These are phyloP conservation scores for Umbilicus rupestris DNA, from an alignment of 164 flowering plant species.

Conservation along the genomic window DNA sequence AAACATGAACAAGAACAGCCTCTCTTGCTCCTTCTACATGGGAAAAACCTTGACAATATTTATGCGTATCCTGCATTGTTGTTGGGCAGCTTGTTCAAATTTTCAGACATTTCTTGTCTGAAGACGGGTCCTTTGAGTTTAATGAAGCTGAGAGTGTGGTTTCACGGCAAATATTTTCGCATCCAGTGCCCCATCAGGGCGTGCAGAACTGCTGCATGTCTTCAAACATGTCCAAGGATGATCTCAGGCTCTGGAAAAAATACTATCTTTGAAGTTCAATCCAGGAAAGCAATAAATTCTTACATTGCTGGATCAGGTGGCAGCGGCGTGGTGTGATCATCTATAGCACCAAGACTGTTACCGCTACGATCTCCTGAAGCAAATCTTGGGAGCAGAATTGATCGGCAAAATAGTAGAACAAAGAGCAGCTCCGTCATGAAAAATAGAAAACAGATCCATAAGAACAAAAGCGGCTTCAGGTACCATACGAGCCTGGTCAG, in stretches of 20 bases:
- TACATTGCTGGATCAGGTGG: background rate
- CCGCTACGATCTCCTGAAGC: background rate
- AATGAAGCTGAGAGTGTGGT: no score
- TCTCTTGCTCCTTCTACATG: background rate
- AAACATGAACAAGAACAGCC: background rate
- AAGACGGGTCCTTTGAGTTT: background rate
- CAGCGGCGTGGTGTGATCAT: background rate
- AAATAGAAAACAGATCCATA: constrained; percentile 44
- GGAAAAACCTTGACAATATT: background rate
- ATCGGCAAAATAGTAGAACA: background rate
- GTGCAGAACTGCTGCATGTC: no score
- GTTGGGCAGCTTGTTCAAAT: background rate
- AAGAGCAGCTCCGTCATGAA: constrained; percentile 9
- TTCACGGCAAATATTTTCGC: no score
- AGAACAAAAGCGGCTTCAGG: constrained; percentile 61
- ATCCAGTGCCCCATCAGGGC: no score
- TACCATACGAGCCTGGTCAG: constrained; percentile 60
- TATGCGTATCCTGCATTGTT: background rate
- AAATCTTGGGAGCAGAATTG: background rate
- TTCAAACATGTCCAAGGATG: no score
- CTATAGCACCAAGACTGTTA: background rate
- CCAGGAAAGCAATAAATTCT: background rate
- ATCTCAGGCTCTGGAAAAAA: no score
- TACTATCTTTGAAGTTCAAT: no score
- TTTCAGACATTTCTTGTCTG: background rate